Evolutionary conservation across 2,329 filamentous ascomycete species (phyloP), one percentile per base, ranked within the genome.

Genomic region (Penicillium sp.): DNA sequence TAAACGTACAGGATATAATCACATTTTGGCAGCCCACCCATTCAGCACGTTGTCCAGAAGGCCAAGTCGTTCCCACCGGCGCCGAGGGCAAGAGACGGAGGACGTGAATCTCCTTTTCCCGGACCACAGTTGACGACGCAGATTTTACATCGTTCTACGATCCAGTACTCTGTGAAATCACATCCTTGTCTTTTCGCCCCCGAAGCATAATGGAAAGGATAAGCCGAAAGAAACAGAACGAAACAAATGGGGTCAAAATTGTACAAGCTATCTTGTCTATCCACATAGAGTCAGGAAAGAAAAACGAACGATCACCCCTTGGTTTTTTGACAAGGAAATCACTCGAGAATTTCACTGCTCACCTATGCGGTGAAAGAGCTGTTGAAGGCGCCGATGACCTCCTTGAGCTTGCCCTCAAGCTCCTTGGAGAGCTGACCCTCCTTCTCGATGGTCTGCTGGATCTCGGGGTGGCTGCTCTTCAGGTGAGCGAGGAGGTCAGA

Each of bases 361-460:
- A 76, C 73, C 73, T 75, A 76, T 71, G 73, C 70, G 73, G 69
- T 76, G 87, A 97, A 98, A 87, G 88, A 91, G 91, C 96, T 96
- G 85, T 91, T 96, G 88, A 97, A 98, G 80, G 75, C 84, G 71
- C 72, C 65, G 73, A 92, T 86, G 74, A 90, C 82, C 61, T 95
- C 89, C 85, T 88, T 91, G 63, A 81, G 73, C 65, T 78, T 70
- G 50, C 68, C 70, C 73, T 81, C 95, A 51, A 92, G 84, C 40
- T 96, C 94, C 88, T 97, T 97, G 89, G 90, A 95, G 78, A 99
- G 81, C 66, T 91, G 86, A 79, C 94, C 94, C 87, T 98, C 92
- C 87, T 94, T 95, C 75, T 96, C 92, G 70, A 99, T 97, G 73
- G 87, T 89, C 73, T 87, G 83, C 66, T 96, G 82, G 67, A 98